These are phyloP conservation scores for Ochetophila trinervis DNA, from an alignment of 306 rosid species.

Conservation along the genomic window DNA sequence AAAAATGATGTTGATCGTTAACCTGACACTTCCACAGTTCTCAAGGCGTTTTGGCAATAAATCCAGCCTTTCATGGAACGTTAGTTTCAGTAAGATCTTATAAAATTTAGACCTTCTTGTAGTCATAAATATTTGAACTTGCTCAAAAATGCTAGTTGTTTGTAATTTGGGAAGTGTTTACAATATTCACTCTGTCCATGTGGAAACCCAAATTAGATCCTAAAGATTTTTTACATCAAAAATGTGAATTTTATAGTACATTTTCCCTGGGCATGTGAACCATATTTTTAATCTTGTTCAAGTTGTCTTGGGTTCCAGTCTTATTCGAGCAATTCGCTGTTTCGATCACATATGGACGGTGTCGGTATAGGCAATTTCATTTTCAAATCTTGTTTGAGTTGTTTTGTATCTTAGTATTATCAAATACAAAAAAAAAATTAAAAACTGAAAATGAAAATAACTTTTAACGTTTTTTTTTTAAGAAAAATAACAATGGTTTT, in stretches of 20 bases:
- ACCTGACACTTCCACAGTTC: neutral
- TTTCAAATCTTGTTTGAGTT: too few species aligned
- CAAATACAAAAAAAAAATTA: too few species aligned
- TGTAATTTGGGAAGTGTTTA: neutral
- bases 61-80: neutral
- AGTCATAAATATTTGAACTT: neutral
- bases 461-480: too few species aligned
- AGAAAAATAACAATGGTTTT: too few species aligned
- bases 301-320: too few species aligned
- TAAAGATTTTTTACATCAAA: neutral
- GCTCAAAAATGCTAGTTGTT: neutral
- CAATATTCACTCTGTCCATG: neutral
- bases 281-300: too few species aligned
- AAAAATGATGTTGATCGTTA: conserved; percentile 10
- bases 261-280: neutral
- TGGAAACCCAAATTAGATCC: neutral
- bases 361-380: too few species aligned
- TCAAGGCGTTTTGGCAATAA: neutral
- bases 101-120: conserved; percentile 6
- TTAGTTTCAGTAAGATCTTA: conserved; percentile 10
- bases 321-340: too few species aligned
- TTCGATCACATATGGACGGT: too few species aligned
- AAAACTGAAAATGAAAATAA: too few species aligned
- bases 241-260: neutral
- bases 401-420: too few species aligned